Evolutionary conservation across 192 early-diverging fungal genomes (phyloP).

Genomic region (Backusella parvicylindrica): DNA sequence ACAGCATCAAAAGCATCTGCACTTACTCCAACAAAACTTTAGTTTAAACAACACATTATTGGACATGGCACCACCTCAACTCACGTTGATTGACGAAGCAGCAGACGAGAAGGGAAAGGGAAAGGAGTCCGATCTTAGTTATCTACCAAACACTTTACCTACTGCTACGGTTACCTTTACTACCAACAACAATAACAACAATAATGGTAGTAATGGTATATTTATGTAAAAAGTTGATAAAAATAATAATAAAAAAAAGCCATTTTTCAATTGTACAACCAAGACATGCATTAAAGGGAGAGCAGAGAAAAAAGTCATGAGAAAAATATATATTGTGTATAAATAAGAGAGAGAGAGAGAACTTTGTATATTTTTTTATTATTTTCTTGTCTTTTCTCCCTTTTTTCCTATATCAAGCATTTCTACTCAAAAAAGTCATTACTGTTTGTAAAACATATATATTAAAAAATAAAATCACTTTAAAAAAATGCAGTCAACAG

Average conservation of each 20-base stretch:
- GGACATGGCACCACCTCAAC: not conserved
- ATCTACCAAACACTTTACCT: not conserved
- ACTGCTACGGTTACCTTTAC: not conserved
- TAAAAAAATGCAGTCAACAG: constrained; percentile 5
- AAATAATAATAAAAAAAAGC: not conserved
- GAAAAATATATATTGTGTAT: not conserved
- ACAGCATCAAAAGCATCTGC: constrained; percentile 1
- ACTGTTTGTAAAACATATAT: constrained; percentile 5
- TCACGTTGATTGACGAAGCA: not conserved
- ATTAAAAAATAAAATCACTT: too few species aligned
- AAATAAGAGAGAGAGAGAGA: not conserved
- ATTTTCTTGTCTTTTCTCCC: not conserved
- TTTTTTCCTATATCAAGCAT: constrained; percentile 1
- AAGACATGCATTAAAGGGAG: not conserved
- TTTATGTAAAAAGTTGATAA: not conserved
- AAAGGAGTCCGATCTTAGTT: not conserved
- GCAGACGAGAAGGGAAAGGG: not conserved
- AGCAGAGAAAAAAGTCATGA: not conserved
- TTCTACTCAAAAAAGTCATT: not conserved
- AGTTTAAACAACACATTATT: not conserved
- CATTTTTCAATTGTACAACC: not conserved
- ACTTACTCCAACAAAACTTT: constrained; percentile 11
- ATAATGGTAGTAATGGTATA: not conserved
- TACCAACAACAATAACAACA: not conserved
- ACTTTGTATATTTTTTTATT: not conserved